Base-by-base conservation (phyloP, 2,329 filamentous ascomycete species). In the Balansia obtecta region DNA sequence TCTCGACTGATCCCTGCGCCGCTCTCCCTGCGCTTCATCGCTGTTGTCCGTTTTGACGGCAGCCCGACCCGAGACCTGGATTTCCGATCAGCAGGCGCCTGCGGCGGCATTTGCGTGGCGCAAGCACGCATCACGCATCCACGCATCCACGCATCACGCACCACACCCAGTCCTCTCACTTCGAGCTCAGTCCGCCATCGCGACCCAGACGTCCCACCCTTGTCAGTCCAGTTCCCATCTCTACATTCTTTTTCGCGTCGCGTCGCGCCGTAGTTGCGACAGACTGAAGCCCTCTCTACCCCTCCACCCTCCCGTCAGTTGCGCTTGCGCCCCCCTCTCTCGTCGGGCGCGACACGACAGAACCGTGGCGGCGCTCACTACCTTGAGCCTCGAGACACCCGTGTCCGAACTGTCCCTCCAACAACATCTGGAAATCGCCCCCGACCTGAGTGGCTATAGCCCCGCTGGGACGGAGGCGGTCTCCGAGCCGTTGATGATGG, bases 401-500 rank as follows among this genome's bases (percentile, higher is more conserved):
- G 57, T 64, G 50, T 69, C 73, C 58, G 74, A 78, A 63, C 71
- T 81, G 54, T 79, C 77, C 54, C 69, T 80, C 42, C 76, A 80
- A 64, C 77, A 80, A 62, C 76, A 82, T 57, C 71, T 80, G 56
- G 75, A 79, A 56, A 69, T 80, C 55, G 68, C 73, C 50, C 74
- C 74, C 46, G 71, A 75, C 55, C 68, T 80, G 58, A 65, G 73
- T 58, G 69, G 70, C 55, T 77, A 74, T 63, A 68, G 67, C 55
- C 68, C 67, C 60, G 69, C 73, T 65, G 68, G 68, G 59, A 56
- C 58, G 60, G 76, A 79, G 68, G 72, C 69, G 69, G 76, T 76
- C 64, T 65, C 71, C 68, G 75, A 80, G 70, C 74, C 75, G 67
- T 73, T 75, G 79, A 82, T 80, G 75, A 84, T 84, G 80, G 80